These are phyloP conservation scores for Ophiostoma ulmi DNA, from an alignment of 2,329 filamentous ascomycete genomes.

Conservation along the genomic window DNA sequence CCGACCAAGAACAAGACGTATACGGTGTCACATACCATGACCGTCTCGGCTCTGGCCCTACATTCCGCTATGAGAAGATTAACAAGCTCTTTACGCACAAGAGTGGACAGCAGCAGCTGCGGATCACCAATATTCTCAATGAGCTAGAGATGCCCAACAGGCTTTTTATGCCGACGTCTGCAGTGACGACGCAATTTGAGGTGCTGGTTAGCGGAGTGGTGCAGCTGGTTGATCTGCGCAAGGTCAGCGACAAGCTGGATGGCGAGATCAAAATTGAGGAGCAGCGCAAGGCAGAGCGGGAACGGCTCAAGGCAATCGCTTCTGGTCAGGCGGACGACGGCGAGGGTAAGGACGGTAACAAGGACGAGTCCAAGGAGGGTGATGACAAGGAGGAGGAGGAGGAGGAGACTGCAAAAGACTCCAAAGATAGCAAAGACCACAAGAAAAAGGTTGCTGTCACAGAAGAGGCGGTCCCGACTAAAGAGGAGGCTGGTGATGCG, in stretches of 20 bases:
- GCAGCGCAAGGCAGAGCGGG: conserved; percentile 51
- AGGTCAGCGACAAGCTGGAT: conserved; percentile 70
- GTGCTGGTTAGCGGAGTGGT: conserved; percentile 63
- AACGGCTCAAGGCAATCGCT: conserved; percentile 35
- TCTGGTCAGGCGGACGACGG: conserved; percentile 23
- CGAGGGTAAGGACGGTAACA: conserved; percentile 14
- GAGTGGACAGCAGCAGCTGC: conserved; percentile 67
- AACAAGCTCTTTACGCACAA: conserved; percentile 75
- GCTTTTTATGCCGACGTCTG: conserved; percentile 68
- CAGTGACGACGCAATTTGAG: conserved; percentile 67
- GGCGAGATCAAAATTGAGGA: conserved; percentile 60
- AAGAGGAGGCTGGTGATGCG: conserved; percentile 29
- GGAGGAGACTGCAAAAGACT: background rate
- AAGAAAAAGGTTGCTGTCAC: background rate
- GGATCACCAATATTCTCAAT: conserved; percentile 66
- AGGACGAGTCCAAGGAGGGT: conserved; percentile 3
- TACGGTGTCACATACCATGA: conserved; percentile 86
- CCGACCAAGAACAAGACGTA: conserved; percentile 66
- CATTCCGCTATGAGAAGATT: conserved; percentile 81
- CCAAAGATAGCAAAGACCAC: background rate
- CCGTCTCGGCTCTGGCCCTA: conserved; percentile 75
- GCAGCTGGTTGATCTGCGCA: conserved; percentile 65
- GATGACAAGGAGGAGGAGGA: conserved; percentile 6
- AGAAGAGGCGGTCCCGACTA: conserved; percentile 20
- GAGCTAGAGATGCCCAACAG: conserved; percentile 67